Evolutionary conservation across 2,329 filamentous ascomycete species (phyloP).

Genomic region (Cercospora sp.): DNA sequence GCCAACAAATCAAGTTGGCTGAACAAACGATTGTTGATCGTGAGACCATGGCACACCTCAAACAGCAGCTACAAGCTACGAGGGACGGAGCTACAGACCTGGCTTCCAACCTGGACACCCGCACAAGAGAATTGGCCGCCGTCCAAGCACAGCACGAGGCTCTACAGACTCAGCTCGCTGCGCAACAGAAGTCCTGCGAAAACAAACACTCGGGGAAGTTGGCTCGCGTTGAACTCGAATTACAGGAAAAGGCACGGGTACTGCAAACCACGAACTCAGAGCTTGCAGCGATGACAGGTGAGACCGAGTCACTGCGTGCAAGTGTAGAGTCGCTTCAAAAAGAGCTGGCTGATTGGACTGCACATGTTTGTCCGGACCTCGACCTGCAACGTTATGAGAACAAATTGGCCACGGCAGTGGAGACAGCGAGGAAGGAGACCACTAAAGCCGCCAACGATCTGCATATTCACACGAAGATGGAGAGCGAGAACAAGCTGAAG

Average conservation of each 20-base stretch:
- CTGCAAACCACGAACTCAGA: not conserved
- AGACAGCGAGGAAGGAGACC: constrained; percentile 13
- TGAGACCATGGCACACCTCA: constrained; percentile 23
- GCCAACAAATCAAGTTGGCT: constrained; percentile 24
- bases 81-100: constrained; percentile 11
- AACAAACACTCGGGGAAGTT: not conserved
- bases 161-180: not conserved
- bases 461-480: constrained; percentile 15
- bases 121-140: not conserved
- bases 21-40: constrained; percentile 21
- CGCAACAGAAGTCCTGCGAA: not conserved
- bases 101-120: constrained; percentile 8
- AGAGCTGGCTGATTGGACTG: not conserved
- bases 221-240: not conserved
- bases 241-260: constrained; percentile 2
- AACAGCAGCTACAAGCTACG: constrained; percentile 22
- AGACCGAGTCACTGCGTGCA: not conserved
- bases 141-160: constrained; percentile 2
- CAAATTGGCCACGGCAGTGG: not conserved
- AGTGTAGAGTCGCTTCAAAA: constrained; percentile 1
- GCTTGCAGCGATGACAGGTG: not conserved
- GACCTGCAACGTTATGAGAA: not conserved
- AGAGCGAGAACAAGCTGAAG: constrained; percentile 23
- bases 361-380: not conserved
- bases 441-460: constrained; percentile 11